Base-by-base conservation (phyloP, 805 yeast species). In the Sungouiozyma ichnusensis region DNA sequence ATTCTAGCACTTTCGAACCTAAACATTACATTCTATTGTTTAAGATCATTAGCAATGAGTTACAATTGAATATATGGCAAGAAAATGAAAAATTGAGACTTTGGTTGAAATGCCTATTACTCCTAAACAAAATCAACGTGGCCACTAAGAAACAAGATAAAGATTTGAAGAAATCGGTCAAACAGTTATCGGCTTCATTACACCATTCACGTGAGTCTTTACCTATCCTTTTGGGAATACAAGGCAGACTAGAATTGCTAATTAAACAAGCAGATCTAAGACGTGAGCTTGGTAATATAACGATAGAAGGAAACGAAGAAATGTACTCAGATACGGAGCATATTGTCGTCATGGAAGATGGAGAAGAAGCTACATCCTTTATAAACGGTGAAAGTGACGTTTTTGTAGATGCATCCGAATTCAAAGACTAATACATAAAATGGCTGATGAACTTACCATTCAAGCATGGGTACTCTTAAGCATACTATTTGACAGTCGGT, bases 81-180 rank as follows among this genome's bases (percentile, higher is more conserved):
- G 48, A 50, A 17, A 46, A 49, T 35, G 44, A 49, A n/a, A 37
- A 37, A 46, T 42, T 51, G 62, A 63, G 44, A 63, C 69, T 37
- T 53, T 90, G 97, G 96, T 67, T 88, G 40, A 83, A 84, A 59
- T 85, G 92, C 86, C 51, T 85, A 15, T 64, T 88, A 45, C 69
- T 87, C 20, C 63, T 74, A 13, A 83, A 81, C 54, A 85, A 88
- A 19, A 75, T 44, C 16, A 24, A 24, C 29, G 50, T 48, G 29
- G 38, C 43, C 29, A 45, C 44, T 36, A 44, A 47, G 16, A 35
- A 67, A 71, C 40, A 62, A 68, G 44, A 47, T 16, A 57, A 54
- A 36, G 45, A 49, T n/a, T 42, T 43, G 11, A 50, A 46, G 38
- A 73, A 67, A 37, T 60, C 71, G 33, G 65, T 82, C 40, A 76